Evolutionary conservation across 257 asterid species (phyloP).

Genomic region (Solanum virginianum): DNA sequence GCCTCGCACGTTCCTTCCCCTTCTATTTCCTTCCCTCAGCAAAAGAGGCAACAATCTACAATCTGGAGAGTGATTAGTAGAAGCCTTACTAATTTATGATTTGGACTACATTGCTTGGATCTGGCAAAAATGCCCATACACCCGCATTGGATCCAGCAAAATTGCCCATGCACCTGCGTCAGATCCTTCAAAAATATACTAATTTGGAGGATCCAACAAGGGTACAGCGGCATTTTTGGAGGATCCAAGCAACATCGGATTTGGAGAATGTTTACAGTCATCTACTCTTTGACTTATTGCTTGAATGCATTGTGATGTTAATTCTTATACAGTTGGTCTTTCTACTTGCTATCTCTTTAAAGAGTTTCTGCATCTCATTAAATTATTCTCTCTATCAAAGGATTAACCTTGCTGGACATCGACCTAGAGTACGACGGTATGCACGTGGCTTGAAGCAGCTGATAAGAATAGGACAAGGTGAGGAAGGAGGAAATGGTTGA

Average conservation of each 20-base stretch:
- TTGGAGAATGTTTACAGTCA: neutral
- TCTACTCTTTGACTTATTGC: neutral
- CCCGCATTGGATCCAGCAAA: neutral
- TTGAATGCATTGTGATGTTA: neutral
- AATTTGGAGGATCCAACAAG: neutral
- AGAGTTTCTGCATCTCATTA: constrained; percentile 4
- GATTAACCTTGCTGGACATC: constrained; percentile 90
- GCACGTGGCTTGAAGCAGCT: constrained; percentile 79
- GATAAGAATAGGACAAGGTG: constrained; percentile 89
- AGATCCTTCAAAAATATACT: neutral
- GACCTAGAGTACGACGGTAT: constrained; percentile 78
- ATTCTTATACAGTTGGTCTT: neutral
- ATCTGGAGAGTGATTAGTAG: neutral
- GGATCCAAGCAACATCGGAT: neutral
- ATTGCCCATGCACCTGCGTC: neutral
- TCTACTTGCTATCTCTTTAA: constrained; percentile 1
- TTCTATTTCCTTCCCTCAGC: neutral
- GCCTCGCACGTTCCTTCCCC: neutral
- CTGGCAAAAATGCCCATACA: neutral
- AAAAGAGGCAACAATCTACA: neutral
- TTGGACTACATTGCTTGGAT: neutral
- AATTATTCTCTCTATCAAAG: constrained; percentile 25
- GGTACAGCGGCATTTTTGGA: neutral
- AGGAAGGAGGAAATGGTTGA: constrained; percentile 8
- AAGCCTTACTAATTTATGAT: neutral